Conservation (phyloP, 1,284 basidiomycete genomes). For the Pholiota adiposa region DNA sequence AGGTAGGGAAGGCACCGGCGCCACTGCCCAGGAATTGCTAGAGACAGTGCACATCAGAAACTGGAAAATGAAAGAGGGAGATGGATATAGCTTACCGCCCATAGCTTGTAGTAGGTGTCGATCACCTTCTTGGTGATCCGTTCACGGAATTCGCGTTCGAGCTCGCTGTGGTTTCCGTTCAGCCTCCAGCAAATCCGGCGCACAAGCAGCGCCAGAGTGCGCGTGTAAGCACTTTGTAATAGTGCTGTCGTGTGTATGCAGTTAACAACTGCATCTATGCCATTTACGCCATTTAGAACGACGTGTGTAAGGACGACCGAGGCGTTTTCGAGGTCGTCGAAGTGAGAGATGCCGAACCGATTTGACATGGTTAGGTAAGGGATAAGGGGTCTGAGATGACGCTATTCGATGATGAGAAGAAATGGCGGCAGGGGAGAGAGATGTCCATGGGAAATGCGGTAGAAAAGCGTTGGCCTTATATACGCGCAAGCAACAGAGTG, state of each 20-base stretch:
- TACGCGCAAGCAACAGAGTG: too few species aligned
- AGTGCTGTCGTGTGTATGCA: background rate
- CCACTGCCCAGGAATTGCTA: too few species aligned
- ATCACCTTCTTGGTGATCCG: background rate
- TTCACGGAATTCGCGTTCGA: background rate
- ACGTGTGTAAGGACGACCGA: background rate
- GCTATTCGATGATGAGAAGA: too few species aligned
- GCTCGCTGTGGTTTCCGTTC: background rate
- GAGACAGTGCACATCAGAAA: background rate
- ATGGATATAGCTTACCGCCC: background rate
- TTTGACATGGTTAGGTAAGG: too few species aligned
- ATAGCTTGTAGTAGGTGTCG: background rate
- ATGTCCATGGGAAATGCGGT: too few species aligned
- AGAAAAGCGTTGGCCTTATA: too few species aligned
- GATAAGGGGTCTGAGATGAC: too few species aligned
- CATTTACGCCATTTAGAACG: background rate
- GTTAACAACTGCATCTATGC: background rate
- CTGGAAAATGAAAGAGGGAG: background rate
- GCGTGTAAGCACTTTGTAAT: background rate
- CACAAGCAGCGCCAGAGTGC: background rate
- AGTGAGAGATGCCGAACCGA: background rate
- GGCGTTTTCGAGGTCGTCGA: background rate
- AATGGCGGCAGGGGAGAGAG: too few species aligned
- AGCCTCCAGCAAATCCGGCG: too few species aligned
- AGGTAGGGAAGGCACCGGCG: too few species aligned